Evolutionary conservation across 371 early-diverging fungal species (phyloP).

Genomic region (Mortierella sp.): DNA sequence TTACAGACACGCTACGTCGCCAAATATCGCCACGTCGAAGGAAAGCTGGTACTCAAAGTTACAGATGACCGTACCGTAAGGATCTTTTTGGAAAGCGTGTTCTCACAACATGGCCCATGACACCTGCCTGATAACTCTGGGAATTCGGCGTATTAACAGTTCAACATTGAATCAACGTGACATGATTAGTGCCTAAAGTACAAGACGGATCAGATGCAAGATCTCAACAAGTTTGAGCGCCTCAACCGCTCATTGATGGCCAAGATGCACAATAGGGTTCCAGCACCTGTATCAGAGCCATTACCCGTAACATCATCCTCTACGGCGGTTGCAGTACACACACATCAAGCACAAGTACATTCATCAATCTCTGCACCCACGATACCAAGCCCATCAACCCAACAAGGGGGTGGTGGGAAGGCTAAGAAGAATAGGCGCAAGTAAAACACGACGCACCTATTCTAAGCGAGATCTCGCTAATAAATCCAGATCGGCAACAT

Average conservation of each 20-base stretch:
- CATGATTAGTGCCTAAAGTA: conserved; percentile 66
- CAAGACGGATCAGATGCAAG: conserved; percentile 77
- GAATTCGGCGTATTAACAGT: not conserved
- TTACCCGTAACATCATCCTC: conserved; percentile 3
- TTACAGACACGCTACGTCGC: conserved; percentile 77
- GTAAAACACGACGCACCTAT: conserved; percentile 6
- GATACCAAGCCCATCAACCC: conserved; percentile 43
- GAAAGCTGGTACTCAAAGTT: conserved; percentile 79
- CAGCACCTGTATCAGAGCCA: conserved; percentile 21
- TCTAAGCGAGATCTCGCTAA: too few relatives aligned
- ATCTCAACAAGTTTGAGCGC: conserved; percentile 77
- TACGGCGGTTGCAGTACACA: conserved; percentile 4
- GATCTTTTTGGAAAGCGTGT: too few relatives aligned
- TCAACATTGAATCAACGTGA: too few relatives aligned
- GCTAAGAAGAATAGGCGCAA: conserved; percentile 54
- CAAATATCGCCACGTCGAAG: conserved; percentile 75
- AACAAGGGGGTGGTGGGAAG: conserved; percentile 50
- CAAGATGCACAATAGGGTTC: conserved; percentile 72
- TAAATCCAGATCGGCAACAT: too few relatives aligned
- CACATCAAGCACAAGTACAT: conserved; percentile 17
- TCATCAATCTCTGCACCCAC: conserved; percentile 20
- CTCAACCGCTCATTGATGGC: conserved; percentile 73
- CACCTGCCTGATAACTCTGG: too few relatives aligned
- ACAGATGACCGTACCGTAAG: conserved; percentile 74
- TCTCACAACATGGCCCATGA: too few relatives aligned